Evolutionary conservation across 2,329 filamentous ascomycete genomes (phyloP), one percentile per base, ranked within the genome.

Genomic region (Epicoccum nigrum): DNA sequence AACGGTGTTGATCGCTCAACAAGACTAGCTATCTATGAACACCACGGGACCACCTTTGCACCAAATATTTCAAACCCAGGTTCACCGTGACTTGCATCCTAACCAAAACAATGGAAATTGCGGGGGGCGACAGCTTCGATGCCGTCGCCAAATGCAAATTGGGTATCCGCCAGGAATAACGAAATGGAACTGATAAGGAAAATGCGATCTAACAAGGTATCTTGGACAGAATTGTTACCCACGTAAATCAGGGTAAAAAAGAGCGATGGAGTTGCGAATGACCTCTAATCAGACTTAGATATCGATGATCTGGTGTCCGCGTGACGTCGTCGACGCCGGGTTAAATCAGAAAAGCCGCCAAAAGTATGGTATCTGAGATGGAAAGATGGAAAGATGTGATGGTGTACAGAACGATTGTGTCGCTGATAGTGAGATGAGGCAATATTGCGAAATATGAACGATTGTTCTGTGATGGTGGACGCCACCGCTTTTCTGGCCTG

Each of bases 91-190:
- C 35, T 47, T 30, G 43, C 35, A 47, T 32, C 38, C 53, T 56
- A 63, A 53, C 45, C 56, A 58, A 63, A 53, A 59, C 43, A 54
- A 47, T 54, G 38, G 42, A 49, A 51, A 52, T 48, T 49, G 47
- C 52, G 55, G 44, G 38, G 51, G 47, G 23, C 39, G 44, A 57
- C 49, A 20, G 31, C 33, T 4, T 35, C 38, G 9, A 63, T 62
- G 51, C 62, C 58, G 45, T 68, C 58, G 65, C 67, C 63, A 70
- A 70, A 69, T 66, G 60, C 65, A 69, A 66, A 64, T 60, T 63
- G 64, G 66, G 67, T 70, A 70, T 70, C 63, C 66, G 68, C 65
- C 65, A 49, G 51, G 51, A 54, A 54, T 32, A 62, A 64, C 39
- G 58, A 63, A 60, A 60, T 47, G 50, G 56, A 64, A 54, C 48